A percentile compares a stretch with the other conserved stretches of the same genome.
phyloP scores from a whole-genome alignment of 495 filamentous ascomycete genomes.

The Podospora sp. region DNA sequence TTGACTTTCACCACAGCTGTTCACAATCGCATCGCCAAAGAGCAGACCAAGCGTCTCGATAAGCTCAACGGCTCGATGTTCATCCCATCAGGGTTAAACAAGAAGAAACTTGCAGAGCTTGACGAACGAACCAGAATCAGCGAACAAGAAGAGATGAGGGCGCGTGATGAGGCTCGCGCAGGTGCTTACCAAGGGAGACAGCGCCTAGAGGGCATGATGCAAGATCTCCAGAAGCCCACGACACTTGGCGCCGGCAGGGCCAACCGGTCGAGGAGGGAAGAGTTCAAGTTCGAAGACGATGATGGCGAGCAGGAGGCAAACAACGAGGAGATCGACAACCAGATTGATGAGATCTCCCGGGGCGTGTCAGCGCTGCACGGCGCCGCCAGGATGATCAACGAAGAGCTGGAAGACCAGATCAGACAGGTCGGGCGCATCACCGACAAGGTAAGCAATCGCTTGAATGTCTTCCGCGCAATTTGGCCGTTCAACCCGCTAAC shows the following conservation, averaged over 20 bases:
- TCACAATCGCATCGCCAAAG: constrained; percentile 21
- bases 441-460: constrained; percentile 15
- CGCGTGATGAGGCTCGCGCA: constrained; percentile 12
- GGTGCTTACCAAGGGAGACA: constrained; percentile 11
- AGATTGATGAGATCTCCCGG: constrained; percentile 2
- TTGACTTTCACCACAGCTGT: constrained; percentile 11
- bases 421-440: constrained; percentile 1
- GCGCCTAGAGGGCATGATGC: constrained; percentile 16
- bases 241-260: constrained; percentile 18
- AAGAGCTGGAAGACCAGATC: constrained; percentile 12
- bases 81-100: constrained; percentile 15
- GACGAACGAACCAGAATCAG: neutral
- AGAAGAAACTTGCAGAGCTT: constrained; percentile 17
- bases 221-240: constrained; percentile 15
- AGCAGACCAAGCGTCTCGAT: constrained; percentile 17
- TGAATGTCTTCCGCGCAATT: neutral
- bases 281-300: constrained; percentile 31
- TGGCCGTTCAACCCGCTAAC: neutral
- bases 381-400: constrained; percentile 11
- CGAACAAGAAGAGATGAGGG: constrained; percentile 16
- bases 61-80: constrained; percentile 24
- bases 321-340: constrained; percentile 22
- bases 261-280: constrained; percentile 3
- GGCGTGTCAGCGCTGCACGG: constrained; percentile 4
- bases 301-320: constrained; percentile 22